Evolutionary conservation across 1,284 basidiomycete genomes (phyloP), one percentile per base, ranked within the genome.

Genomic region (Malassezia sympodialis): DNA sequence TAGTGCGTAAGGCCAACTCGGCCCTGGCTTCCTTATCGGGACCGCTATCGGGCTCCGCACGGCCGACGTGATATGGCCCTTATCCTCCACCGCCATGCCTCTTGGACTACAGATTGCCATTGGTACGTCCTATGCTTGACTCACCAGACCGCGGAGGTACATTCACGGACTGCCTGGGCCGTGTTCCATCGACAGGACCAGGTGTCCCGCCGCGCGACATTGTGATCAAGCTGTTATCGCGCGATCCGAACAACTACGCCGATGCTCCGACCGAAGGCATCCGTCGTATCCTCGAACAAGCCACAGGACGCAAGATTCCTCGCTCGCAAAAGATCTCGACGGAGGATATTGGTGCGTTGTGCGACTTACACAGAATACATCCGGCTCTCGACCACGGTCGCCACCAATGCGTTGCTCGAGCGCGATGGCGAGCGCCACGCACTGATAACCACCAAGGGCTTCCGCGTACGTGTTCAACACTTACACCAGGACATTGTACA

Each of bases 191-290:
- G 14, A 23, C 48, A 8, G 30, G 39, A 4, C 34, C 53, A 1
- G 59, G 43, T 31, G 49, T 56, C 27, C 37, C 47, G 32, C 53
- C 58, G 4, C 60, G 50, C 5, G 74, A 77, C 54, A 66, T 73
- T 42, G 68, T 77, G 51, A 61, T 78, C 63, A 78, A 78, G 63
- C 69, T 78, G 8, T 70, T 78, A 28, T 73, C 69, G 8, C 75
- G 75, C 42, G 76, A 78, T 49, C 69, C 76, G 1, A 62, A 61
- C 88, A 93, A 94, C 74, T 98, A 98, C 76, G 76, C 78, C 4
- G 93, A 96, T 77, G 93, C 93, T 0, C 93, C 93, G 0, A 91
- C 88, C 0, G 90, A 93, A 76, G 93, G 90, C 0, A 89, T 96
- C 56, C 80, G 93, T 6, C 81, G 93, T n/a, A 82, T 96, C 2